Conservation (phyloP, 306 rosid genomes). For the Oxytropis ochrocephala region DNA sequence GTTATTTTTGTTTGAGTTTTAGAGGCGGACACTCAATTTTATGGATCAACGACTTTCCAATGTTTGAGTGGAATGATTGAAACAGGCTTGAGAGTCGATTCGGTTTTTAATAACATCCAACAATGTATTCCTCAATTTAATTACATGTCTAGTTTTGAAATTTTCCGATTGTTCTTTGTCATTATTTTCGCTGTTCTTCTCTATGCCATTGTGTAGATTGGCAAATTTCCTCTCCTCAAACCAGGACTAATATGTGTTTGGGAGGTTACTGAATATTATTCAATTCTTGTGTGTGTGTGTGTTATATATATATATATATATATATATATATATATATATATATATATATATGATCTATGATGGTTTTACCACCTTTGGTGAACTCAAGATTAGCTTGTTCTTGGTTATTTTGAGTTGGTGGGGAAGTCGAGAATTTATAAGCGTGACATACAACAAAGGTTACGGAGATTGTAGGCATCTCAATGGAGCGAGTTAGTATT, state of each 20-base stretch:
- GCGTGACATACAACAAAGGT: too few species aligned
- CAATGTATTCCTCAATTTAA: background rate
- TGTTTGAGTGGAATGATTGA: constrained; percentile 94
- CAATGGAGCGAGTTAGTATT: too few species aligned
- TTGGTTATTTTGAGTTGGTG: too few species aligned
- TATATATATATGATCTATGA: too few species aligned
- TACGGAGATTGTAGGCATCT: too few species aligned
- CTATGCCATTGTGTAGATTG: background rate
- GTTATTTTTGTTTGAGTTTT: constrained; percentile 19
- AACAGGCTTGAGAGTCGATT: constrained; percentile 90
- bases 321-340: too few species aligned
- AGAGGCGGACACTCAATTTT: constrained; percentile 84
- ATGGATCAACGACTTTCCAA: constrained; percentile 95
- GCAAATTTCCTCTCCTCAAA: background rate
- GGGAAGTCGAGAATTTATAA: too few species aligned
- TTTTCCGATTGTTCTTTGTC: background rate
- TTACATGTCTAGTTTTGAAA: background rate
- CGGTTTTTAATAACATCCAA: constrained; percentile 5
- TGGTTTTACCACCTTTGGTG: too few species aligned
- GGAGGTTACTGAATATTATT: background rate
- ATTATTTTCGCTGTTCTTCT: background rate
- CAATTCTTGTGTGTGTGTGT: too few species aligned
- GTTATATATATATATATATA: too few species aligned
- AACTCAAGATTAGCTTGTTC: too few species aligned
- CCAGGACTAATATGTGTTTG: background rate